Conservation (phyloP, 2,329 filamentous ascomycete species). For the Hymenoscyphus linearis region DNA sequence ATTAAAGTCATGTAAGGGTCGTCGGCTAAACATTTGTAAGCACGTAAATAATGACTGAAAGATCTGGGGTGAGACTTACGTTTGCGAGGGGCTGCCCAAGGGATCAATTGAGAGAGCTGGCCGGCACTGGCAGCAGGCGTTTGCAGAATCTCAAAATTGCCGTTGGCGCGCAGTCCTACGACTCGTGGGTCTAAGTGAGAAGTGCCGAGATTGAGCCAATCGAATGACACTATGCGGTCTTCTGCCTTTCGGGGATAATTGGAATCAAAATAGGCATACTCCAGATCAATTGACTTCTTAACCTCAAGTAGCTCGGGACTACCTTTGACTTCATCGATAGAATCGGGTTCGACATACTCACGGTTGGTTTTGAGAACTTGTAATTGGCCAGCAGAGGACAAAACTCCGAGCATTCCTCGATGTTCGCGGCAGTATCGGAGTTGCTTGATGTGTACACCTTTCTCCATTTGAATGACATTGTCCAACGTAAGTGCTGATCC, state of each 20-base stretch:
- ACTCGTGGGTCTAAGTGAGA: conserved; percentile 52
- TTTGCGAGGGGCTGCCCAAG: conserved; percentile 55
- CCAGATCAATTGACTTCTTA: conserved; percentile 55
- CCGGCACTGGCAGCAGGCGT: conserved; percentile 53
- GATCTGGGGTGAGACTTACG: conserved; percentile 17
- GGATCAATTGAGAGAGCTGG: conserved; percentile 55
- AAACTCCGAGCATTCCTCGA: conserved; percentile 53
- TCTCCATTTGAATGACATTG: conserved; percentile 47
- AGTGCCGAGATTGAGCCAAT: conserved; percentile 58
- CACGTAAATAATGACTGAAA: neutral
- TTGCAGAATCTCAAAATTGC: conserved; percentile 56
- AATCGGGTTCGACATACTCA: conserved; percentile 42
- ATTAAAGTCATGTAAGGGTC: conserved; percentile 50
- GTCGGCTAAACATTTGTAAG: conserved; percentile 39
- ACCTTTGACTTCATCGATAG: conserved; percentile 41
- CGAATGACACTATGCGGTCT: conserved; percentile 61
- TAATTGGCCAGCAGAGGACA: conserved; percentile 59
- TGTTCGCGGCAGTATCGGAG: conserved; percentile 59
- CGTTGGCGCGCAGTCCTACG: conserved; percentile 54
- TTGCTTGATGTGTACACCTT: conserved; percentile 56
- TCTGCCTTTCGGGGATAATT: conserved; percentile 40
- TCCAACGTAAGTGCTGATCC: conserved; percentile 55
- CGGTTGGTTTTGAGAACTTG: conserved; percentile 55
- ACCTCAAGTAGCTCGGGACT: conserved; percentile 57
- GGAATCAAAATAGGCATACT: conserved; percentile 49